Base-by-base conservation (phyloP, 208 protist species). In the Jaenimonas drosophilae region DNA sequence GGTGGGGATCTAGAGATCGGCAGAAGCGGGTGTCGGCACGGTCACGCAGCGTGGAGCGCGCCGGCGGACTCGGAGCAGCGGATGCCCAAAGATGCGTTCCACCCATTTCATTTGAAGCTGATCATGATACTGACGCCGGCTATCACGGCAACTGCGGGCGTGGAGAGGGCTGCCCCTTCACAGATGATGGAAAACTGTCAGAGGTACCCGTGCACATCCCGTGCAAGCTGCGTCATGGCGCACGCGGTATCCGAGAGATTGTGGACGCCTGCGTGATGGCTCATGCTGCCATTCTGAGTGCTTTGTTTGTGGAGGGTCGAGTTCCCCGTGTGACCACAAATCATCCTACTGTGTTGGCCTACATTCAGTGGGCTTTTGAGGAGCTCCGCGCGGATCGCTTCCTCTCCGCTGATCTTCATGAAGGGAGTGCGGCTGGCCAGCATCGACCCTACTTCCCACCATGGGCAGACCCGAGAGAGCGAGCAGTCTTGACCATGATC, bases 261-360 rank as follows among this genome's bases (percentile, higher is more conserved):
- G 11, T 40, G 9, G 4, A 14, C 19, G 49, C 54, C 33, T 90
- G 73, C 34, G 70, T 84, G 2, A 69, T 76, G 61, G 72, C 76
- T 5, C 81, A 90, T 49, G 64, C 70, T 6, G 69, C 81, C 3
- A 34, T 87, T 11, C 47, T 90, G 2, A 77, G 76, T 11, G 70
- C 67, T 11, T 49, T 90, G 16, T 90, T 75, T 57, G 56, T 86
- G 12, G 76, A 90, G 48, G 81, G 81, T 20, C 64, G 81, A 0
- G 69, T 69, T 0, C 76, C 72, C 17, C 49, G 49, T 24, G 73
- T 90, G 27, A 63, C 59, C 17, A 78, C 64, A 20, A 64, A 83
- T 47, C 7, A 75, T 48, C 17, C 43, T 0, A 1, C 66, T 0
- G 54, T 90, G 4, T 23, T 50, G 11, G 64, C 65, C 16, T 90